These are phyloP conservation scores for Schizochytrium sp. DNA, from an alignment of 108 stramenopile species.

Conservation along the genomic window DNA sequence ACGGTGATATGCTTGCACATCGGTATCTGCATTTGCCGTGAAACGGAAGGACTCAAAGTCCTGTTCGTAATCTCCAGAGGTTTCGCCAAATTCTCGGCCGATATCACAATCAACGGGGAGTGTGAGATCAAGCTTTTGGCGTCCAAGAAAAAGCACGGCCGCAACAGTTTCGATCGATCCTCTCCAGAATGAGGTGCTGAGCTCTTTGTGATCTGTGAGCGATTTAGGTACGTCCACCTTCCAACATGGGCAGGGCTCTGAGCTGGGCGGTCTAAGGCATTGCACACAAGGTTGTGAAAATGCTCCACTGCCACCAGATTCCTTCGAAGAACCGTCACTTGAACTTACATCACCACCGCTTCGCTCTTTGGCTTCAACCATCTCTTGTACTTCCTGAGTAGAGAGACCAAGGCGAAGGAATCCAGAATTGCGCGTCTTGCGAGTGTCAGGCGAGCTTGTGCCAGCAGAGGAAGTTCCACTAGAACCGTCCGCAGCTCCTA, in stretches of 20 bases:
- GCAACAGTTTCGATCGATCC: background rate
- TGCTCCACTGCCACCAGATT: background rate
- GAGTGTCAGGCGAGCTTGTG: no score
- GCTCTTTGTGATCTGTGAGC: background rate
- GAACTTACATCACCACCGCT: background rate
- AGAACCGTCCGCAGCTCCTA: no score
- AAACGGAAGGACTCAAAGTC: background rate
- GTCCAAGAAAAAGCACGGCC: background rate
- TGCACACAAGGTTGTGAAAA: constrained; percentile 1
- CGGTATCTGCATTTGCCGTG: background rate
- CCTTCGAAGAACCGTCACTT: background rate
- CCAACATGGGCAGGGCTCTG: constrained; percentile 46
- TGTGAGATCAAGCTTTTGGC: background rate
- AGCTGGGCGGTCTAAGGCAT: background rate
- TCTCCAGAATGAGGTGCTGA: background rate
- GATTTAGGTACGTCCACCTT: constrained; percentile 27
- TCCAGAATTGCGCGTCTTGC: background rate
- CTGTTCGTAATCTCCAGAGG: constrained; percentile 21
- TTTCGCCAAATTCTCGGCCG: constrained; percentile 4
- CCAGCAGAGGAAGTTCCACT: no score
- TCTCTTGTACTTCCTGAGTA: constrained; percentile 15
- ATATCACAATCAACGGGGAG: background rate
- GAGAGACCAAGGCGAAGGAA: constrained; percentile 10
- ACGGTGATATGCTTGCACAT: background rate
- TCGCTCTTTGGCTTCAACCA: constrained; percentile 1